Evolutionary conservation across 2,329 filamentous ascomycete genomes (phyloP), one percentile per base, ranked within the genome.

Genomic region (Ophiostoma quercus): DNA sequence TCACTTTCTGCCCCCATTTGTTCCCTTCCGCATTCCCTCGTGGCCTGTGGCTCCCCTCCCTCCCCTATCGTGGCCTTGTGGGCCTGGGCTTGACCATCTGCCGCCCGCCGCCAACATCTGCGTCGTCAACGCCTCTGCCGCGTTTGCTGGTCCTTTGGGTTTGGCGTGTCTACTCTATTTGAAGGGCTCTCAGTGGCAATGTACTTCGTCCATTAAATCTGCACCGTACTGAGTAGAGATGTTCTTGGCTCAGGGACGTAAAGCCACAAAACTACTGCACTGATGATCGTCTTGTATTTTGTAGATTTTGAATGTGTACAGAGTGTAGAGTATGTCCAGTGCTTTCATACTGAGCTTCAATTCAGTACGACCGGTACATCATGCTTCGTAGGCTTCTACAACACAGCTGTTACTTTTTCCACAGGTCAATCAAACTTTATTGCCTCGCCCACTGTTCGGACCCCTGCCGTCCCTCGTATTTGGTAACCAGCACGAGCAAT

Each of bases 41-140:
- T 62, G 57, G 57, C 57, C 29, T 62, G 57, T 62, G 57, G 57
- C 57, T 57, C 57, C 57, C 57, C 25, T n/a, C 22, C 57, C 51
- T 34, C 57, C 54, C 57, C 51, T 57, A 62, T 32, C 25, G 14
- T 60, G 54, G 54, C n/a, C 57, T 19, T 62, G 57, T 62, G 25
- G 25, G 57, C 25, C 25, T 62, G 57, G 57, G 57, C 57, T 62
- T 62, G 25, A 62, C 51, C 29, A 62, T 62, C 57, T 62, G 57
- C 57, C 57, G 57, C 57, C 57, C 57, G 57, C 25, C 57, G 51
- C 51, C 51, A 57, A 57, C 22, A 57, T 57, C 22, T 57, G 51
- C 29, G 29, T 62, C 57, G 57, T 62, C 57, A 34, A 62, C 57
- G 57, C 60, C 60, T 63, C 32, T 63, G 32, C 60, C 60, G 60